These are phyloP conservation scores for Cercophora samala DNA, from an alignment of 495 filamentous ascomycete genomes.

Conservation along the genomic window DNA sequence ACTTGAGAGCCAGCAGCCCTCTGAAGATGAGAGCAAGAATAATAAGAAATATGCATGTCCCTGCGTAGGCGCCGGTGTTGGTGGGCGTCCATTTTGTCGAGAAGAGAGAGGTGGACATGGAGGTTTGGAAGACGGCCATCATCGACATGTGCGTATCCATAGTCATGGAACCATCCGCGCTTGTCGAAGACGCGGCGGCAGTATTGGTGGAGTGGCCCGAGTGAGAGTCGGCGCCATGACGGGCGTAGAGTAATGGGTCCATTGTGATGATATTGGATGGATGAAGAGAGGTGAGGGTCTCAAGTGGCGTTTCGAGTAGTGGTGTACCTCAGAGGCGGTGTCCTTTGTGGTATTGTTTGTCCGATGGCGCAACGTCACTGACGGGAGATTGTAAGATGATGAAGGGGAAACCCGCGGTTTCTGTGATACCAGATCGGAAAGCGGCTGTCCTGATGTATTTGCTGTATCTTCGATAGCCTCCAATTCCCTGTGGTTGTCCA, in stretches of 20 bases:
- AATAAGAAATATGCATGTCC: conserved; percentile 84
- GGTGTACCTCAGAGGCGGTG: not conserved
- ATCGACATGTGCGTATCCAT: conserved; percentile 34
- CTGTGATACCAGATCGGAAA: not conserved
- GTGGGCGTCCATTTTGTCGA: conserved; percentile 69
- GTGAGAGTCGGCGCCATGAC: conserved; percentile 10
- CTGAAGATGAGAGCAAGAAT: conserved; percentile 66
- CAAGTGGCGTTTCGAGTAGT: not conserved
- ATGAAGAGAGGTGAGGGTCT: not conserved
- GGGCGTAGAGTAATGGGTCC: conserved; percentile 10
- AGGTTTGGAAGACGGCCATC: conserved; percentile 61
- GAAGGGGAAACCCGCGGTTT: not conserved
- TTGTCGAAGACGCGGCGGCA: not conserved
- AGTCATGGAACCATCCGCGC: conserved; percentile 6
- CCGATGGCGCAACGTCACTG: not conserved
- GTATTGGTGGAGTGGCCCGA: not conserved
- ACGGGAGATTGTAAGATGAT: not conserved
- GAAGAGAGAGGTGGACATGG: conserved; percentile 68
- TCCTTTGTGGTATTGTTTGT: not conserved
- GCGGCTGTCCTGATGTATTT: not conserved
- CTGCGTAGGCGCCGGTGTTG: conserved; percentile 67
- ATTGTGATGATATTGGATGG: conserved; percentile 5
- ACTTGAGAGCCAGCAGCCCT: conserved; percentile 63
- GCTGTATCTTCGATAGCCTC: not conserved
- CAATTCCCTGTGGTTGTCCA: not conserved